Percentiles rank a stretch among this genome's conserved stretches.
These are phyloP conservation scores for Xylaria nigripes DNA, from an alignment of 495 filamentous ascomycete genomes.

Conservation along the genomic window DNA sequence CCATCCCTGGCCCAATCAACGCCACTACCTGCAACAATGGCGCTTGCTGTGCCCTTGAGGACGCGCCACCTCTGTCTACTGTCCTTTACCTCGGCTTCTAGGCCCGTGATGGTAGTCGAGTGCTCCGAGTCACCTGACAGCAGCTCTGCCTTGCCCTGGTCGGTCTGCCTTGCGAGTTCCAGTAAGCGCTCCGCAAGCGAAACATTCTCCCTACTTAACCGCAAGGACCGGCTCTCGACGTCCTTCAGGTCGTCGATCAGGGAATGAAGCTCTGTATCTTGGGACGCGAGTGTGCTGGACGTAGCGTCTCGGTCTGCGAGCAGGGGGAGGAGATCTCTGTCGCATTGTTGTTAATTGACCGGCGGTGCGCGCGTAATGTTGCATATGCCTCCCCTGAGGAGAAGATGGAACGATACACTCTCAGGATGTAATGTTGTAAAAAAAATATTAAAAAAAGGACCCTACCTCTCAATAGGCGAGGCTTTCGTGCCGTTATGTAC, in stretches of 20 bases:
- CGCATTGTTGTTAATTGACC: not conserved
- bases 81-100: slow-evolving; percentile 48
- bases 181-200: slow-evolving; percentile 53
- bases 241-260: slow-evolving; percentile 42
- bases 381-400: not conserved
- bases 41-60: slow-evolving; percentile 66
- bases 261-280: slow-evolving; percentile 43
- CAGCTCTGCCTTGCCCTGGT: slow-evolving; percentile 40
- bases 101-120: slow-evolving; percentile 43
- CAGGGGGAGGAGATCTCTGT: slow-evolving; percentile 55
- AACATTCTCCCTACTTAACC: slow-evolving; percentile 50
- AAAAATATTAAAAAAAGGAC: too few relatives aligned
- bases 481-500: slow-evolving; percentile 59
- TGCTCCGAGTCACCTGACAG: slow-evolving; percentile 42
- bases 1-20: slow-evolving; percentile 73
- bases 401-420: not conserved
- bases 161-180: slow-evolving; percentile 49
- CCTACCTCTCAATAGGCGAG: slow-evolving; percentile 60
- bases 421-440: not conserved
- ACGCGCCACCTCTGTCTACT: slow-evolving; percentile 59
- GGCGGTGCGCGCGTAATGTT: not conserved
- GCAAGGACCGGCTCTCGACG: slow-evolving; percentile 48
- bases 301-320: slow-evolving; percentile 60
- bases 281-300: slow-evolving; percentile 50
- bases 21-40: slow-evolving; percentile 72